Evolutionary conservation across 2,329 filamentous ascomycete species (phyloP).

Genomic region (Nannizzia gypsea): DNA sequence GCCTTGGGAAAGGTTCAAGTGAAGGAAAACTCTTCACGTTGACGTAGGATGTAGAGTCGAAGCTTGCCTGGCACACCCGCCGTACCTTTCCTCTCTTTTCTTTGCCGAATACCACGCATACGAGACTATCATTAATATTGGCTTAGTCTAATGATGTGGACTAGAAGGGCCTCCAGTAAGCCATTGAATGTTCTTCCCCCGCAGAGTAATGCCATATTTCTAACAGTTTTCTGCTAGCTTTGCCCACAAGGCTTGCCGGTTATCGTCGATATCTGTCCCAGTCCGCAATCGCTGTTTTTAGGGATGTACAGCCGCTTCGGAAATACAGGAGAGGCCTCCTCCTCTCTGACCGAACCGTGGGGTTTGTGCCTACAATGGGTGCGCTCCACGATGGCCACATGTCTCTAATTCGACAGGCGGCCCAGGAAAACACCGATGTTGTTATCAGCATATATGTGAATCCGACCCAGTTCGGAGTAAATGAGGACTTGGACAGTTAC

Average conservation of each 20-base stretch:
- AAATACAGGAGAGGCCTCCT: slow-evolving; percentile 56
- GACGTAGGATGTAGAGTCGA: slow-evolving; percentile 6
- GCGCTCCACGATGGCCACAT: slow-evolving; percentile 89
- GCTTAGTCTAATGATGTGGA: slow-evolving; percentile 18
- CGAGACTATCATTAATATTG: not conserved
- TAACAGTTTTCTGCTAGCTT: slow-evolving; percentile 7
- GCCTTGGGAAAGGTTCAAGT: not conserved
- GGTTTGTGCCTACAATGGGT: slow-evolving; percentile 93
- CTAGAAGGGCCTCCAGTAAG: slow-evolving; percentile 17
- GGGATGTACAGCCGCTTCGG: slow-evolving; percentile 60
- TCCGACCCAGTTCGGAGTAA: slow-evolving; percentile 84
- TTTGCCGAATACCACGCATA: not conserved
- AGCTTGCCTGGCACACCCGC: not conserved
- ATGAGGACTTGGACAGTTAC: slow-evolving; percentile 80
- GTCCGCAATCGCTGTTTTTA: slow-evolving; percentile 47
- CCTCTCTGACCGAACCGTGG: slow-evolving; percentile 58
- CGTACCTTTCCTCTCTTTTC: not conserved
- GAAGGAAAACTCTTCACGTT: slow-evolving; percentile 7
- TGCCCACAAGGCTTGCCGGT: slow-evolving; percentile 6
- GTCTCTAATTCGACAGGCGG: slow-evolving; percentile 71
- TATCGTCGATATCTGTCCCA: slow-evolving; percentile 13
- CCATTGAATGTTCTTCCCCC: slow-evolving; percentile 2
- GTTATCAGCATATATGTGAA: slow-evolving; percentile 93
- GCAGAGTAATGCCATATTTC: slow-evolving; percentile 7
- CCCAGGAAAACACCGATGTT: slow-evolving; percentile 70